Evolutionary conservation across 345 rosid genomes (phyloP).

Genomic region (Sonneratia caseolaris): DNA sequence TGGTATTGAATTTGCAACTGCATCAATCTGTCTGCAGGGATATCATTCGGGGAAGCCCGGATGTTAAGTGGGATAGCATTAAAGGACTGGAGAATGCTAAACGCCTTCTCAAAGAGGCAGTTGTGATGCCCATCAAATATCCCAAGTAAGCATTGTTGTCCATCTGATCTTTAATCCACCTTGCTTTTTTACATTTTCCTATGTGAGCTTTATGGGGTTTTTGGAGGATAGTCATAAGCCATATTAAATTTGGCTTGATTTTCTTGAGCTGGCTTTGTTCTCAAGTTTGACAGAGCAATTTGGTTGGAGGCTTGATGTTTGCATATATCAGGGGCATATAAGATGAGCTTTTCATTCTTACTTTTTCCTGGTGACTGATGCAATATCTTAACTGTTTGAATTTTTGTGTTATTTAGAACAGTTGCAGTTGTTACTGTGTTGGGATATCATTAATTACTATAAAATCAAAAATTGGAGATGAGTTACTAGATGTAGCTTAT

Average conservation of each 20-base stretch:
- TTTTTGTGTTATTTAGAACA: neutral
- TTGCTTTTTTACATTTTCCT: neutral
- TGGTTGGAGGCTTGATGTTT: neutral
- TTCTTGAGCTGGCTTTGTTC: neutral
- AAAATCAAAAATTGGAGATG: neutral
- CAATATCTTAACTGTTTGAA: neutral
- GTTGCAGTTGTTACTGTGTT: neutral
- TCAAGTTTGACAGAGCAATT: neutral
- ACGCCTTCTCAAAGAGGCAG: constrained; percentile 89
- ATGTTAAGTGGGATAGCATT: constrained; percentile 92
- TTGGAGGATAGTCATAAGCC: neutral
- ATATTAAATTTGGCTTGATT: neutral
- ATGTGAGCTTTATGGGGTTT: neutral
- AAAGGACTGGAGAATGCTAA: constrained; percentile 88
- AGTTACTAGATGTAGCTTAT: neutral
- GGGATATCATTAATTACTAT: neutral
- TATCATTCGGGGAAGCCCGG: constrained; percentile 84
- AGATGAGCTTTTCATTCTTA: neutral
- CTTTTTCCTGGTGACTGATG: neutral
- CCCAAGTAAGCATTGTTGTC: constrained; percentile 49
- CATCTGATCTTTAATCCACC: constrained; percentile 1
- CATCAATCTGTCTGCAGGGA: constrained; percentile 41
- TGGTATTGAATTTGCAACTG: neutral
- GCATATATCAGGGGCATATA: neutral
- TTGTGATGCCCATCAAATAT: constrained; percentile 98